phyloP scores from a whole-genome alignment of 805 yeast species.

The Saturnispora halmiae region DNA sequence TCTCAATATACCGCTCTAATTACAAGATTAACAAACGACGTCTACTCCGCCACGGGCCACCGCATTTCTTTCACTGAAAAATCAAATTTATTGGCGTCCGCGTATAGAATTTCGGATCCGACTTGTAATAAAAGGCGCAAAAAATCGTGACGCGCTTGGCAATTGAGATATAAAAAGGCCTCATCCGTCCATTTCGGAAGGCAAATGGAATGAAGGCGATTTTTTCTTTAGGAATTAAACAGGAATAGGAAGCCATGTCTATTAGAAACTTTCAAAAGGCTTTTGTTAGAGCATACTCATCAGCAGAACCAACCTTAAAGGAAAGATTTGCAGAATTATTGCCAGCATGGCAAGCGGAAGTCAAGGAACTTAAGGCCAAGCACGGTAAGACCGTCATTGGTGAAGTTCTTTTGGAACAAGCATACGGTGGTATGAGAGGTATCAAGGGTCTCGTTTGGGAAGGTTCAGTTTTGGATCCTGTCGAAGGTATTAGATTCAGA shows the following conservation, averaged over 20 bases:
- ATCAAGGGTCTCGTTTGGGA: conserved; percentile 82
- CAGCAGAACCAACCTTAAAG: conserved; percentile 57
- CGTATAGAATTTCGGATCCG: too few species aligned
- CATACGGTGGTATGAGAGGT: conserved; percentile 90
- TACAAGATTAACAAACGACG: background rate
- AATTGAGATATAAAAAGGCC: too few species aligned
- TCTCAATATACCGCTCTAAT: background rate
- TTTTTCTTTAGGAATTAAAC: too few species aligned
- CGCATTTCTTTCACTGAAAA: too few species aligned
- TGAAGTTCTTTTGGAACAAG: conserved; percentile 68
- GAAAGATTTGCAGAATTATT: conserved; percentile 88
- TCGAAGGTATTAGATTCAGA: conserved; percentile 81
- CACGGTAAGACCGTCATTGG: conserved; percentile 79
- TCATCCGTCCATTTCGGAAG: too few species aligned
- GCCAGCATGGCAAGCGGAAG: conserved; percentile 88
- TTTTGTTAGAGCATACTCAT: conserved; percentile 30
- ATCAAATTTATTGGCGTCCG: too few species aligned
- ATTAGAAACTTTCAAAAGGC: conserved; percentile 27
- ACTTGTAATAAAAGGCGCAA: too few species aligned
- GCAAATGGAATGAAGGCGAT: too few species aligned
- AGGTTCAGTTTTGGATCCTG: conserved; percentile 77
- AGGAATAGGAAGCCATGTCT: conserved; percentile 12
- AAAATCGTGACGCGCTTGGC: too few species aligned
- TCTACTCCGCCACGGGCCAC: too few species aligned
- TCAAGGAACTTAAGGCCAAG: conserved; percentile 81